phyloP scores from a whole-genome alignment of 257 asterid species.

The Primulina huaijiensis region DNA sequence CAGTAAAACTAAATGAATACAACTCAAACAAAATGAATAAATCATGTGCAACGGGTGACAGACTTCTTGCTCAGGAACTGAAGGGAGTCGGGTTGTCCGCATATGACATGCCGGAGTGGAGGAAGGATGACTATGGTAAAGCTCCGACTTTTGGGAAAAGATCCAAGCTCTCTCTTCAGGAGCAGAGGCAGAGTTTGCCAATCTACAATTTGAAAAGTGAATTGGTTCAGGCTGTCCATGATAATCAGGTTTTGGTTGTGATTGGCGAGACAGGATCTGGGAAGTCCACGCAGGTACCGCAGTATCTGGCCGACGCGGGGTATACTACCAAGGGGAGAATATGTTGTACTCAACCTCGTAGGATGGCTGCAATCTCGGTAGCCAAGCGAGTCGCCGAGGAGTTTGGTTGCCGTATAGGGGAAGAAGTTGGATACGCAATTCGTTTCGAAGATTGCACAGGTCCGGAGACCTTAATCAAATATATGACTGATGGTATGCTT shows the following conservation, averaged over 20 bases:
- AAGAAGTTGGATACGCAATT: conserved; percentile 20
- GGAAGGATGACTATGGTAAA: conserved; percentile 20
- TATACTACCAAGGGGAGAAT: conserved; percentile 12
- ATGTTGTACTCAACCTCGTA: conserved; percentile 19
- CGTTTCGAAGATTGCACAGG: conserved; percentile 24
- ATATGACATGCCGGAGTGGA: conserved; percentile 20
- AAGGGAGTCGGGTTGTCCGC: conserved; percentile 21
- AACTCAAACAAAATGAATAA: no score
- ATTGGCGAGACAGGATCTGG: conserved; percentile 18
- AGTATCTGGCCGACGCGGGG: conserved; percentile 23
- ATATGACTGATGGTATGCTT: conserved; percentile 22
- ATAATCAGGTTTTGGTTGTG: conserved; percentile 24
- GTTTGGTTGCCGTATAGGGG: conserved; percentile 10
- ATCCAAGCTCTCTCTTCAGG: conserved; percentile 18
- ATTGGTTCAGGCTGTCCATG: conserved; percentile 21
- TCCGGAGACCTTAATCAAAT: not conserved
- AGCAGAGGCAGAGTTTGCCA: conserved; percentile 26
- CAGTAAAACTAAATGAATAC: no score
- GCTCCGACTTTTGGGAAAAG: conserved; percentile 16
- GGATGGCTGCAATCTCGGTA: conserved; percentile 21
- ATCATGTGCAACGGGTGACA: conserved; percentile 1
- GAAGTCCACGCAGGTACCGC: conserved; percentile 16
- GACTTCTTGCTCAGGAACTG: conserved; percentile 5
- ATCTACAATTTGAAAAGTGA: conserved; percentile 23
- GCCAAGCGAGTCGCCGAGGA: conserved; percentile 23